phyloP scores from a whole-genome alignment of 495 filamentous ascomycete genomes.

The Platismatia glauca region DNA sequence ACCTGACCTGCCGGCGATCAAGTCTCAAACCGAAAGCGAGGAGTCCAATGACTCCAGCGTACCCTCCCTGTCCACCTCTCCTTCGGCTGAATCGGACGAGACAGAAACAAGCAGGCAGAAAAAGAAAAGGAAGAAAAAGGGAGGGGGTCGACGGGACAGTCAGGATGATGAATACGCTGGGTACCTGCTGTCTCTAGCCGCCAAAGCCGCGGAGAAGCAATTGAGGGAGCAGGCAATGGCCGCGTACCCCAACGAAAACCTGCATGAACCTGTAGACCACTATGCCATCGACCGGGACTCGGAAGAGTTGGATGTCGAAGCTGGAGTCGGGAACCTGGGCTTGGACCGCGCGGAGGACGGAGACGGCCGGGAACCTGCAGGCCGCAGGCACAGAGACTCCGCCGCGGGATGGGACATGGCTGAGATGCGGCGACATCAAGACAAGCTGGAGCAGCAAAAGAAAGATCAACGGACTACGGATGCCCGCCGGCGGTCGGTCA shows the following conservation, averaged over 20 bases:
- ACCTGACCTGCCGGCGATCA: slow-evolving; percentile 44
- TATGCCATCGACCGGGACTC: slow-evolving; percentile 46
- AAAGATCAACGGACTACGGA: slow-evolving; percentile 15
- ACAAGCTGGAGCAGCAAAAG: slow-evolving; percentile 35
- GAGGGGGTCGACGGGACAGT: slow-evolving; percentile 37
- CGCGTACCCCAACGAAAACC: slow-evolving; percentile 58
- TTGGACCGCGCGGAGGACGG: slow-evolving; percentile 22
- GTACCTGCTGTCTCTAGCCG: slow-evolving; percentile 67
- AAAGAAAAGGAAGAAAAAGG: slow-evolving; percentile 31
- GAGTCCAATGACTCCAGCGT: slow-evolving; percentile 40
- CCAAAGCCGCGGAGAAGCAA: slow-evolving; percentile 66
- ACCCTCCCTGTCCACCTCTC: slow-evolving; percentile 42
- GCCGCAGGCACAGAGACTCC: slow-evolving; percentile 31
- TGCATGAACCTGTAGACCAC: slow-evolving; percentile 54
- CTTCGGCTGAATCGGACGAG: slow-evolving; percentile 34
- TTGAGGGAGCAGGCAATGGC: slow-evolving; percentile 59
- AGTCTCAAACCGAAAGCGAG: slow-evolving; percentile 49
- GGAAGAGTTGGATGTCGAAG: slow-evolving; percentile 34
- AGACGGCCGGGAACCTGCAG: not conserved
- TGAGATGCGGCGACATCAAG: slow-evolving; percentile 43
- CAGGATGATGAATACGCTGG: slow-evolving; percentile 63
- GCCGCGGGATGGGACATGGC: slow-evolving; percentile 44
- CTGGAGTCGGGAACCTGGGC: slow-evolving; percentile 36
- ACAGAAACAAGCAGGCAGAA: slow-evolving; percentile 31
- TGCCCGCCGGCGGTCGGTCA: slow-evolving; percentile 13